These are phyloP conservation scores for Botrytis sinoallii DNA, from an alignment of 2,329 filamentous ascomycete genomes.

Conservation along the genomic window DNA sequence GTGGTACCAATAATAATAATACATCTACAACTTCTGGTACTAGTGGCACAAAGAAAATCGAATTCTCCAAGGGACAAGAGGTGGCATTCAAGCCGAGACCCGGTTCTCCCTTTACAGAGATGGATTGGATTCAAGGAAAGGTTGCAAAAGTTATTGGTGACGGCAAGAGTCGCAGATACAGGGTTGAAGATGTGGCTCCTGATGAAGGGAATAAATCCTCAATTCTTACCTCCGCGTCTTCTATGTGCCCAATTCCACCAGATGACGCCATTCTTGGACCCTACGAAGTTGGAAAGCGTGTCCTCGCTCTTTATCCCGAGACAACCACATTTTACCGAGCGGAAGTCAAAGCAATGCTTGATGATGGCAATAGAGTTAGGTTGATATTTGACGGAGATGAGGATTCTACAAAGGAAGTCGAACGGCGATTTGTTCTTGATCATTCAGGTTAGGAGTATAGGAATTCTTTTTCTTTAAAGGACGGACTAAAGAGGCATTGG, in stretches of 20 bases:
- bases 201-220: constrained; percentile 64
- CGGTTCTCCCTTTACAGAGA: constrained; percentile 45
- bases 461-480: not conserved
- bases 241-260: constrained; percentile 73
- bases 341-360: constrained; percentile 66
- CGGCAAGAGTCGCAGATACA: constrained; percentile 73
- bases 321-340: constrained; percentile 85
- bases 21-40: constrained; percentile 2
- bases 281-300: constrained; percentile 62
- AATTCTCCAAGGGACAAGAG: constrained; percentile 60
- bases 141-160: constrained; percentile 74
- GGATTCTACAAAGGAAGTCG: constrained; percentile 71
- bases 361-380: constrained; percentile 53
- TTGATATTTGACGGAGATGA: constrained; percentile 80
- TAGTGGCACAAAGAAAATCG: constrained; percentile 46
- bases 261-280: constrained; percentile 58
- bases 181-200: constrained; percentile 76
- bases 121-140: constrained; percentile 72
- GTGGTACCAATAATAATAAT: not conserved
- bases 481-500: not conserved
- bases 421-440: constrained; percentile 73
- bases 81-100: constrained; percentile 64
- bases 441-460: constrained; percentile 43
- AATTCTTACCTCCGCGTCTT: constrained; percentile 67
- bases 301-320: constrained; percentile 76